Evolutionary conservation across 108 stramenopile genomes (phyloP), one percentile per base, ranked within the genome.

Genomic region (Cyclotella distinguenda): DNA sequence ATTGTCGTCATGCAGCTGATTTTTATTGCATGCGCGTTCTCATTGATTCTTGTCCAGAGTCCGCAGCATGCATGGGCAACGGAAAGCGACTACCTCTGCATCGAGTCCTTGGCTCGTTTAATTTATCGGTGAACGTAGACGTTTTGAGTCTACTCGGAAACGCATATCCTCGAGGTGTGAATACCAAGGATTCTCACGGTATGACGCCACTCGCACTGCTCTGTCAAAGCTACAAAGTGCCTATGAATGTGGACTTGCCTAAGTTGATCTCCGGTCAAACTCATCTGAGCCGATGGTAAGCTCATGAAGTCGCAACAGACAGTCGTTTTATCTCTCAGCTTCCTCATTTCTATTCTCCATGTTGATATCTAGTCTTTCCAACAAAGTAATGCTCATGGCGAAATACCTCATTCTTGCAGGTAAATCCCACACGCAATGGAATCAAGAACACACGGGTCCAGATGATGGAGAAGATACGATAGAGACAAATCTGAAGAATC

Each of bases 121-220:
- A 64, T 26, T 40, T 64, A 26, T 32, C 63, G n/a, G 63, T 64
- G 4, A 64, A 64, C 28, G 63, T 64, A 6, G 63, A 64, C 52
- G 63, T 64, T 34, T 27, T 64, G 22, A 64, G 52, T 33, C 26
- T 64, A 13, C 50, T 64, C 1, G 63, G 63, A 16, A 51, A 35
- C 36, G 63, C 49, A 38, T 64, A 64, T 64, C 63, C 63, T 39
- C 47, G 36, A 34, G 63, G 63, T 18, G 16, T 64, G 1, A 18
- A 51, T 39, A 6, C 32, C 1, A 51, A 38, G 25, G 50, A 51
- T 51, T 9, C 49, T 11, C 45, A 51, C 28, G 38, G 38, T 11
- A 50, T 64, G 49, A 64, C 49, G 1, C 49, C 63, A 27, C 63
- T 64, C 1, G 63, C 63, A 15, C 50, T 64, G 9, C 49, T 64